Evolutionary conservation across 2,329 filamentous ascomycete genomes (phyloP).

Genomic region (Elsinoe necatrix): DNA sequence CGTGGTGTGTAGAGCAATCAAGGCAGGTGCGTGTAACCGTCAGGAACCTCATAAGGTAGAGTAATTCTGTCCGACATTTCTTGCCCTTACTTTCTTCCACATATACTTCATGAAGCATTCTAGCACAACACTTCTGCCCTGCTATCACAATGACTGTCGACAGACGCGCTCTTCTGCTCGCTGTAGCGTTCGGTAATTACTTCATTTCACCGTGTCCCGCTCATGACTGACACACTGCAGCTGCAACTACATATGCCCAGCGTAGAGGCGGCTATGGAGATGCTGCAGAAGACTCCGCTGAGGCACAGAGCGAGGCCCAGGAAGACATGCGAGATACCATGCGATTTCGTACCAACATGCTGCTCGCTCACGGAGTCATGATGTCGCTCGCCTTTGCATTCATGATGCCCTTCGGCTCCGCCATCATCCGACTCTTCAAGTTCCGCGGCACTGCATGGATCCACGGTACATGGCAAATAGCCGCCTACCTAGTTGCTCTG

Average conservation of each 20-base stretch:
- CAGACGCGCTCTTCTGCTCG: neutral
- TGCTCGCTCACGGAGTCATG: constrained; percentile 25
- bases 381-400: constrained; percentile 30
- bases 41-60: constrained; percentile 2
- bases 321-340: neutral
- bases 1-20: constrained; percentile 2
- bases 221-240: neutral
- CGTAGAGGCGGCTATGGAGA: neutral
- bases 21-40: neutral
- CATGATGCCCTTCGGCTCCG: constrained; percentile 29
- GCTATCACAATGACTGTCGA: neutral
- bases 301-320: neutral
- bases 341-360: constrained; percentile 3
- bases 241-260: constrained; percentile 5
- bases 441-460: constrained; percentile 27
- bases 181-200: neutral
- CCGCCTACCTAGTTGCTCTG: constrained; percentile 31
- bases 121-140: neutral
- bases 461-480: constrained; percentile 34
- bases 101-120: neutral
- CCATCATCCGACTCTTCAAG: constrained; percentile 32
- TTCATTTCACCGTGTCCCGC: neutral
- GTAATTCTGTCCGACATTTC: neutral
- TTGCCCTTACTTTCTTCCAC: neutral
- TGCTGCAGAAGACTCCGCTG: neutral